phyloP scores from a whole-genome alignment of 345 rosid species.

The Reutealis trisperma region DNA sequence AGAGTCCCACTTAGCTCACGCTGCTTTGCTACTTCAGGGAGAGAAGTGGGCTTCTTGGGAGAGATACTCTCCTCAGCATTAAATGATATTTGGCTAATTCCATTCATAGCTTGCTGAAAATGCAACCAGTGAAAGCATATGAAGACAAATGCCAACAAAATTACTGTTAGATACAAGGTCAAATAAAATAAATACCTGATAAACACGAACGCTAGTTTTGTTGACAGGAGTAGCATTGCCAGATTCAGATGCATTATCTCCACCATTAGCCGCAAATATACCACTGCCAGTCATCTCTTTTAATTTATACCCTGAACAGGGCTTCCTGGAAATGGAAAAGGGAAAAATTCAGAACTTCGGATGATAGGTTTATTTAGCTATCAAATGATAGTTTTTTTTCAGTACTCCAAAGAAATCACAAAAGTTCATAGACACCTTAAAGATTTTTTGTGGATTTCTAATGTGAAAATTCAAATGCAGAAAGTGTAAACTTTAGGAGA shows the following conservation, averaged over 20 bases:
- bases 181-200: slow-evolving; percentile 17
- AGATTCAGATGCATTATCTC: slow-evolving; percentile 15
- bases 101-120: slow-evolving; percentile 37
- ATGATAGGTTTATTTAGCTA: neutral
- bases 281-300: slow-evolving; percentile 37
- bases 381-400: neutral
- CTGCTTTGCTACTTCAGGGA: slow-evolving; percentile 35
- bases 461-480: neutral
- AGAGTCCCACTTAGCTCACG: slow-evolving; percentile 33
- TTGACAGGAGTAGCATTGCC: neutral
- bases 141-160: slow-evolving; percentile 1
- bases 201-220: slow-evolving; percentile 27
- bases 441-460: no score
- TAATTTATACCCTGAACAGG: slow-evolving; percentile 30
- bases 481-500: neutral
- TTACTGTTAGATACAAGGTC: neutral
- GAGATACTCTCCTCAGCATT: slow-evolving; percentile 26
- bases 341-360: neutral
- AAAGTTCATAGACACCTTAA: no score
- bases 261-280: slow-evolving; percentile 23
- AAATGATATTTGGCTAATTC: slow-evolving; percentile 34
- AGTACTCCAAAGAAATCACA: no score
- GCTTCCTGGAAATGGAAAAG: slow-evolving; percentile 23
- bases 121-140: slow-evolving; percentile 9
- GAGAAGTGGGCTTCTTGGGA: slow-evolving; percentile 33